phyloP scores from a whole-genome alignment of 495 filamentous ascomycete genomes.

The Talaromyces wortmannii region DNA sequence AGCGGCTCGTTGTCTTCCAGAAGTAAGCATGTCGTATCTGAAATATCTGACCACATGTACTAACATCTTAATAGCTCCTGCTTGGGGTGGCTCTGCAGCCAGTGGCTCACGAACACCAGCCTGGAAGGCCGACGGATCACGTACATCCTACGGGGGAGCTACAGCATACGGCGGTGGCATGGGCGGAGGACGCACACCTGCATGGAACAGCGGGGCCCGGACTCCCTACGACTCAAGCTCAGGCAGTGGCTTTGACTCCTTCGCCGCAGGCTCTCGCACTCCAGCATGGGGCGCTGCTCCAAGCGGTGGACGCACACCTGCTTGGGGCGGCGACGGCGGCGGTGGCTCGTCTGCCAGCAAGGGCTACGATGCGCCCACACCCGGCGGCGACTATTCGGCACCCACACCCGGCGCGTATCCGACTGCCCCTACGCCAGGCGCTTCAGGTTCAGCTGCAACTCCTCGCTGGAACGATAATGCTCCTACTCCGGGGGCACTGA shows the following conservation, averaged over 20 bases:
- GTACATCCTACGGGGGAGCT: conserved; percentile 28
- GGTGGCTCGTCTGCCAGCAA: conserved; percentile 27
- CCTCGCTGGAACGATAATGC: conserved; percentile 63
- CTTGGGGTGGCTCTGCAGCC: conserved; percentile 49
- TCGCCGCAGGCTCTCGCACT: conserved; percentile 67
- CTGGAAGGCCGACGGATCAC: conserved; percentile 65
- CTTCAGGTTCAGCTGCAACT: conserved; percentile 73
- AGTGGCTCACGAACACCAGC: conserved; percentile 62
- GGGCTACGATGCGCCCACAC: conserved; percentile 71
- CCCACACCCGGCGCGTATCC: conserved; percentile 42
- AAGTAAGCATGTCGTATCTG: conserved; percentile 38
- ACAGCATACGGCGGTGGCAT: conserved; percentile 53
- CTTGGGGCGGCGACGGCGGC: conserved; percentile 25
- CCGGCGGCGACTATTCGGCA: conserved; percentile 54
- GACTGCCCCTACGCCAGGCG: conserved; percentile 65
- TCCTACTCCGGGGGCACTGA: conserved; percentile 57
- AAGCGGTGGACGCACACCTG: conserved; percentile 46
- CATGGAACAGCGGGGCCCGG: conserved; percentile 56
- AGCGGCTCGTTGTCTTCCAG: conserved; percentile 38
- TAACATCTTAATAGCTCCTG: conserved; percentile 40
- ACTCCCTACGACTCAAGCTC: conserved; percentile 62
- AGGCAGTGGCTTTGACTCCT: conserved; percentile 56
- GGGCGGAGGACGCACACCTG: conserved; percentile 39
- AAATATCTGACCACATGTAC: not conserved
- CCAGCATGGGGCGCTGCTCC: conserved; percentile 55